Conservation (phyloP, 371 early-diverging fungal species). For the Rhizopus arrhizus region DNA sequence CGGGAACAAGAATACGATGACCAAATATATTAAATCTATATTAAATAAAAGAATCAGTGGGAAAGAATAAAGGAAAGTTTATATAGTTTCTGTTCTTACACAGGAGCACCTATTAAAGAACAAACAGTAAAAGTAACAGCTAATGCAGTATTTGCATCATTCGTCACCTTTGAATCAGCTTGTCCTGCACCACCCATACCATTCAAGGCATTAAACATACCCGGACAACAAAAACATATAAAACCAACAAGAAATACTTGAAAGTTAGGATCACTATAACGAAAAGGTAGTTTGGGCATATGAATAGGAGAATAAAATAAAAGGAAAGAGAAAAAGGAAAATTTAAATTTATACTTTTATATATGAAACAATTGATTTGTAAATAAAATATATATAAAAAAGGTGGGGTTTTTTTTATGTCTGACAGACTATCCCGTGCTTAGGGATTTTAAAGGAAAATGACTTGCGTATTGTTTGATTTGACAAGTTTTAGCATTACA, state of each 20-base stretch:
- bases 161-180: constrained; percentile 60
- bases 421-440: too few relatives aligned
- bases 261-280: constrained; percentile 50
- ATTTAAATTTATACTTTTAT: constrained; percentile 5
- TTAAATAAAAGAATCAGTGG: constrained; percentile 1
- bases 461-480: too few relatives aligned
- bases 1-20: constrained; percentile 55
- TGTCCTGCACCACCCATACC: constrained; percentile 67
- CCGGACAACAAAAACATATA: constrained; percentile 80
- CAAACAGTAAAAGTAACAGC: constrained; percentile 69
- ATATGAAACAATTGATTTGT: not conserved
- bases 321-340: not conserved
- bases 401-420: constrained; percentile 6
- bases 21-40: constrained; percentile 59
- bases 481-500: too few relatives aligned
- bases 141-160: constrained; percentile 72
- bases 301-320: constrained; percentile 10
- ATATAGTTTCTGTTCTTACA: constrained; percentile 45
- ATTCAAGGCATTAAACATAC: constrained; percentile 85
- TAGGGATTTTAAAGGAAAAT: too few relatives aligned
- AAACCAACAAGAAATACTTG: constrained; percentile 74
- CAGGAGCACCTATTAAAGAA: constrained; percentile 62
- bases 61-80: not conserved
- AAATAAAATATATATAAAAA: constrained; percentile 1
- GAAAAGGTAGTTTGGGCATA: constrained; percentile 46